Conservation (phyloP, 495 filamentous ascomycete species). For the Hypoxylon trugodes region DNA sequence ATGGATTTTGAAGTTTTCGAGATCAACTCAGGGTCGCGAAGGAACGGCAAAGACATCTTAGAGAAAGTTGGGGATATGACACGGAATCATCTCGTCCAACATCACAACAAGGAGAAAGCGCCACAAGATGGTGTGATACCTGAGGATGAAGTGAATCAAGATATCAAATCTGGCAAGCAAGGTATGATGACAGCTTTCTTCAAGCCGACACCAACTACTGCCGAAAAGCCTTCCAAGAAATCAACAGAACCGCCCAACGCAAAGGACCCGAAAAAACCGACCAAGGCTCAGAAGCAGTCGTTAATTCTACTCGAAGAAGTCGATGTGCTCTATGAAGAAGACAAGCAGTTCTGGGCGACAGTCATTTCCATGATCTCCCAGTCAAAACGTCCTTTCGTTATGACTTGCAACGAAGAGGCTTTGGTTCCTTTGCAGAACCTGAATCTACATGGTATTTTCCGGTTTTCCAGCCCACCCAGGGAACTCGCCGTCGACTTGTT, state of each 20-base stretch:
- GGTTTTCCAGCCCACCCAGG: conserved; percentile 73
- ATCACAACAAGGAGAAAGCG: conserved; percentile 46
- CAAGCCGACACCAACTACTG: conserved; percentile 53
- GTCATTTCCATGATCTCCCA: conserved; percentile 77
- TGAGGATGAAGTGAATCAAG: conserved; percentile 59
- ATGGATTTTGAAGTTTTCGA: conserved; percentile 95
- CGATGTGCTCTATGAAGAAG: conserved; percentile 92
- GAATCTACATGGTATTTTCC: conserved; percentile 83
- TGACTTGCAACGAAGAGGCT: conserved; percentile 92
- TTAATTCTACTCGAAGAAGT: conserved; percentile 95
- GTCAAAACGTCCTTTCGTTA: conserved; percentile 89
- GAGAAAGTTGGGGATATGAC: conserved; percentile 98
- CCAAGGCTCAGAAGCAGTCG: conserved; percentile 84
- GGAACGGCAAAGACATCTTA: conserved; percentile 88
- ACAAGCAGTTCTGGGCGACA: conserved; percentile 92
- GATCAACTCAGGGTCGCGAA: conserved; percentile 81
- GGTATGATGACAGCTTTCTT: conserved; percentile 86
- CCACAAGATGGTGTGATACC: conserved; percentile 18
- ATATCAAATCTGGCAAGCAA: conserved; percentile 73
- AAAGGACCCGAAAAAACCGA: conserved; percentile 49
- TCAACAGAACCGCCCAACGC: conserved; percentile 13
- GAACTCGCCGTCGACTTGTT: conserved; percentile 81
- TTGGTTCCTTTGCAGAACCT: conserved; percentile 75
- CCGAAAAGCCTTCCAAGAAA: conserved; percentile 40
- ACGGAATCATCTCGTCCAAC: conserved; percentile 83